Evolutionary conservation across 2,329 filamentous ascomycete genomes (phyloP).

Genomic region (Pseudopithomyces chartarum): DNA sequence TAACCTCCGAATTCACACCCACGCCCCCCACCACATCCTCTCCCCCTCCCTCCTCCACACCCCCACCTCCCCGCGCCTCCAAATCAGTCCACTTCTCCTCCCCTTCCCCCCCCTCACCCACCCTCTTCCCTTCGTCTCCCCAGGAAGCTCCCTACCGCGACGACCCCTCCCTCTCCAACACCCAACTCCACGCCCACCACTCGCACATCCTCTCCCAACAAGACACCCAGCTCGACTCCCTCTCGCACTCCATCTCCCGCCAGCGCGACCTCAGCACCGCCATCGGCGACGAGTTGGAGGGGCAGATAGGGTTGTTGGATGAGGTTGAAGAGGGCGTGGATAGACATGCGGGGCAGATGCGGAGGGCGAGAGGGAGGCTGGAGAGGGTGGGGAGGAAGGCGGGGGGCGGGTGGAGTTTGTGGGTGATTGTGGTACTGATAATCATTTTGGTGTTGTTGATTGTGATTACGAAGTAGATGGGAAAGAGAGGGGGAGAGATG

Average conservation of each 20-base stretch:
- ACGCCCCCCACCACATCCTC: slow-evolving; percentile 51
- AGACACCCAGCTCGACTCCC: slow-evolving; percentile 86
- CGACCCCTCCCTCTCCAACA: slow-evolving; percentile 74
- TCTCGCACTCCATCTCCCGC: slow-evolving; percentile 84
- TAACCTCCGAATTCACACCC: slow-evolving; percentile 81
- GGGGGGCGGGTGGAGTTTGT: slow-evolving; percentile 86
- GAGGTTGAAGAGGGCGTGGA: slow-evolving; percentile 85
- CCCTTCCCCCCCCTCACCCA: slow-evolving; percentile 50
- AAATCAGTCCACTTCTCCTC: slow-evolving; percentile 85
- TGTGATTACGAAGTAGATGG: slow-evolving; percentile 58
- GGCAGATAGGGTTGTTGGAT: slow-evolving; percentile 85
- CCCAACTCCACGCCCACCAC: slow-evolving; percentile 88
- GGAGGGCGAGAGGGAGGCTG: slow-evolving; percentile 74
- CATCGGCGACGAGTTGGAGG: slow-evolving; percentile 94
- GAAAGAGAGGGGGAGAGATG: neutral
- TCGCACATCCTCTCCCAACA: slow-evolving; percentile 81
- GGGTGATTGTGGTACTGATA: slow-evolving; percentile 78
- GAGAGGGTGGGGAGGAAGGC: slow-evolving; percentile 74
- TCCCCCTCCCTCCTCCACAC: slow-evolving; percentile 49
- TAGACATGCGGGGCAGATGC: slow-evolving; percentile 75
- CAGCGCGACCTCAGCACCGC: slow-evolving; percentile 93
- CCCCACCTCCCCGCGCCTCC: slow-evolving; percentile 51
- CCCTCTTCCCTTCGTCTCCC: too few species aligned
- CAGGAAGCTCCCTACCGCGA: slow-evolving; percentile 81
- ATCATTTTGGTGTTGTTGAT: slow-evolving; percentile 82